Conservation (phyloP, 768 basidiomycete genomes). For the Russula earlei region DNA sequence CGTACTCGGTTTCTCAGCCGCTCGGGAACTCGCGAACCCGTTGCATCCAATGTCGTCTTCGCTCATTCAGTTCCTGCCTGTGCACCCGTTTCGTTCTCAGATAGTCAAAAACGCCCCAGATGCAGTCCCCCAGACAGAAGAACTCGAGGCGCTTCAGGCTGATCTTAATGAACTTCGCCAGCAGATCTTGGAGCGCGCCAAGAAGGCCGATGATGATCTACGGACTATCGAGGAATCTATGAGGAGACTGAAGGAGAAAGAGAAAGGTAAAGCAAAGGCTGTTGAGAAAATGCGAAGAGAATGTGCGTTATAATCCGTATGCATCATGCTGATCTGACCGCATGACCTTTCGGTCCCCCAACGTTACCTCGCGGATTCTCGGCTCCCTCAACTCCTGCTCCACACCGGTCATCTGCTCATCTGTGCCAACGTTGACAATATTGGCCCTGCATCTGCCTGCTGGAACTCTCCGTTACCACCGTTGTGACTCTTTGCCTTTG, state of each 20-base stretch:
- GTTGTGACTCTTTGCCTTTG: not conserved
- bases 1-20: conserved; percentile 4
- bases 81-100: conserved; percentile 44
- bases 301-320: conserved; percentile 43
- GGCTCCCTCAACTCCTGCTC: not conserved
- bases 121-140: conserved; percentile 58
- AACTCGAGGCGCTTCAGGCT: conserved; percentile 53
- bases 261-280: conserved; percentile 61
- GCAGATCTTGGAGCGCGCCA: conserved; percentile 49
- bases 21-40: conserved; percentile 5
- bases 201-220: conserved; percentile 70
- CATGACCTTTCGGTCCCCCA: conserved; percentile 16
- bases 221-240: conserved; percentile 67
- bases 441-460: not conserved
- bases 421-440: not conserved
- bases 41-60: conserved; percentile 47
- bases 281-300: conserved; percentile 64
- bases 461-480: not conserved
- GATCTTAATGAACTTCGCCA: conserved; percentile 50
- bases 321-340: conserved; percentile 3
- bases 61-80: conserved; percentile 40
- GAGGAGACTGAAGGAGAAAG: conserved; percentile 67
- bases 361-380: conserved; percentile 3
- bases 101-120: conserved; percentile 59
- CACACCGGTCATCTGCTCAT: not conserved